Conservation (phyloP, 768 basidiomycete species). For the Mycena maculata region DNA sequence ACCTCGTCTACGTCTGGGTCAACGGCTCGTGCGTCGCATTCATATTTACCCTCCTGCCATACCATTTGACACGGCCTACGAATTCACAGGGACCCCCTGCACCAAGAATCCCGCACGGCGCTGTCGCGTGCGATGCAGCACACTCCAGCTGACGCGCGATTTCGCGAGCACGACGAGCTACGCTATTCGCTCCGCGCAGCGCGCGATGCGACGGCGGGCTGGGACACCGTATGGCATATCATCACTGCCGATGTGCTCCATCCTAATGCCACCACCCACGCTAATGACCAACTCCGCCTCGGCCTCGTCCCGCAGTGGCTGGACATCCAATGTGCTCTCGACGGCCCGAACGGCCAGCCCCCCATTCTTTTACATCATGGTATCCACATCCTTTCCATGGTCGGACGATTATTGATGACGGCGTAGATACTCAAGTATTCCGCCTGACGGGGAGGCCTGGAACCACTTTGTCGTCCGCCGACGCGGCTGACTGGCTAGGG, state of each 20-base stretch:
- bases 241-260: constrained; percentile 47
- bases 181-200: constrained; percentile 50
- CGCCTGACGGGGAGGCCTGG: constrained; percentile 29
- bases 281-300: constrained; percentile 37
- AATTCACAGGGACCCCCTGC: constrained; percentile 28
- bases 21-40: constrained; percentile 35
- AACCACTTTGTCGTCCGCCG: background rate
- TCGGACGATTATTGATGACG: constrained; percentile 24
- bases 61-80: background rate
- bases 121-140: constrained; percentile 8
- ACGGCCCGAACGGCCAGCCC: constrained; percentile 40
- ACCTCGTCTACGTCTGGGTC: constrained; percentile 36
- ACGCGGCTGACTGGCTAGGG: constrained; percentile 24
- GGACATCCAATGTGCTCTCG: constrained; percentile 33
- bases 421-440: constrained; percentile 33
- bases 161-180: constrained; percentile 52
- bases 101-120: constrained; percentile 26
- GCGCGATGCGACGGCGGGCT: constrained; percentile 42
- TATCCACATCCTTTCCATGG: constrained; percentile 36
- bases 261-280: background rate
- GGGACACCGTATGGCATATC: constrained; percentile 45
- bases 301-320: constrained; percentile 57
- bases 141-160: constrained; percentile 29
- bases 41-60: too few relatives aligned
- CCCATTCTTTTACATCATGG: constrained; percentile 48